Conservation (phyloP, 352 stramenopile species). For the Pythium plurisporium region DNA sequence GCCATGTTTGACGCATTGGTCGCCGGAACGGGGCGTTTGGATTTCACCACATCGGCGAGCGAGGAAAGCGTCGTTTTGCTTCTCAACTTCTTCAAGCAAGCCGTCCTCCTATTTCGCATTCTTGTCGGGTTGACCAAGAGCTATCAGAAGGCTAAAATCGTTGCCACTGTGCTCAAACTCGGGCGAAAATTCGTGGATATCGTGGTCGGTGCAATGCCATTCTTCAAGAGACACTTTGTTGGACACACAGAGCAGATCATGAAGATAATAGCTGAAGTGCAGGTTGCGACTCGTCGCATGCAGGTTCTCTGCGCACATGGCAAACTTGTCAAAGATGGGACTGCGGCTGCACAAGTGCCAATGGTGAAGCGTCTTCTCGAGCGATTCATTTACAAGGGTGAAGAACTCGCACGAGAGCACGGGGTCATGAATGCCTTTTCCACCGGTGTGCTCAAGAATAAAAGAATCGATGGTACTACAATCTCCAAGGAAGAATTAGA, state of each 20-base stretch:
- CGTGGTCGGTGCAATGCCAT: slow-evolving; percentile 47
- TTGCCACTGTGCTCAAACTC: slow-evolving; percentile 47
- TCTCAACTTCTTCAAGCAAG: slow-evolving; percentile 50
- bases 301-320: slow-evolving; percentile 61
- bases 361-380: slow-evolving; percentile 65
- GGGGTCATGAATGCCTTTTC: slow-evolving; percentile 54
- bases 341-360: slow-evolving; percentile 47
- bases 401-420: slow-evolving; percentile 51
- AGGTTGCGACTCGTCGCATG: slow-evolving; percentile 55
- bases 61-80: slow-evolving; percentile 25
- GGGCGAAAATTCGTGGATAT: slow-evolving; percentile 51
- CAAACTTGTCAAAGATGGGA: slow-evolving; percentile 52
- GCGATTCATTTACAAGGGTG: slow-evolving; percentile 48
- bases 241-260: slow-evolving; percentile 42
- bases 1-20: slow-evolving; percentile 49
- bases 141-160: slow-evolving; percentile 45
- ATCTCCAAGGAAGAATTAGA: slow-evolving; percentile 43
- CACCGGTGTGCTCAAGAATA: slow-evolving; percentile 60
- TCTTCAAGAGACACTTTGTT: slow-evolving; percentile 48
- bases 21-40: slow-evolving; percentile 29
- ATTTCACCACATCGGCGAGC: slow-evolving; percentile 21
- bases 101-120: slow-evolving; percentile 55
- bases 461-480: slow-evolving; percentile 59
- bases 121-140: slow-evolving; percentile 56
- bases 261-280: slow-evolving; percentile 47